Base-by-base conservation (phyloP, 2,329 filamentous ascomycete genomes). In the Westerdykella ornata region DNA sequence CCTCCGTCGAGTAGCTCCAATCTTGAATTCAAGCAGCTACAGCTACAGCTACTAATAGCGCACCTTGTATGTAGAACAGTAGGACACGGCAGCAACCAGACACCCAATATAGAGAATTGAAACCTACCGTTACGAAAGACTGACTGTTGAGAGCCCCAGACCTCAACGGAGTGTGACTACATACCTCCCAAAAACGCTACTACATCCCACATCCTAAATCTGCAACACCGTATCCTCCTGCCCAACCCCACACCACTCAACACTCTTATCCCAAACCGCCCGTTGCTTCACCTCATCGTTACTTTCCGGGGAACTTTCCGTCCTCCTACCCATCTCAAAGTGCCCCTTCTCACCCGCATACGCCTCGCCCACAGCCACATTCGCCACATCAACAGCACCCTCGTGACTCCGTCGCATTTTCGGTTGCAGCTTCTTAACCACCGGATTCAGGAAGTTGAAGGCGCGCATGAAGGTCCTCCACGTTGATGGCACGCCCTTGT, bases 261-360 rank as follows among this genome's bases (percentile, higher is more conserved):
- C 20, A 17, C 47, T 68, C 49, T 62, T 61, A 5, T 18, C 19
- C 66, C 67, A 70, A 13, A 70, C 17, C 12, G 14, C 44, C 14
- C 57, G 41, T 45, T 69, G 65, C 37, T 47, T 51, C 5, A 44
- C 35, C 48, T 57, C 50, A 41, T 67, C 50, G 29, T 47, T 32
- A 18, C 58, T 68, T 1, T 61, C 51, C 7, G 56, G 54, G 1
- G 61, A 59, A 39, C 61, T 63, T 4, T 54, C 46, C 13, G 51
- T 56, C 42, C 60, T 59, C 8, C 57, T 39, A 1, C 55, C 48
- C 6, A 67, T 42, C 1, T 54, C 58, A 30, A 62, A 66, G 44
- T 67, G 68, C 1, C 67, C 65, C 9, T 60, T 49, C 36, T 63
- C 54, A 13, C 55, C 61, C 0, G 57, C 48, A 46, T 56, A 49